Evolutionary conservation across 2,329 filamentous ascomycete genomes (phyloP), one percentile per base, ranked within the genome.

Genomic region (Allantophomopsis lycopodina): DNA sequence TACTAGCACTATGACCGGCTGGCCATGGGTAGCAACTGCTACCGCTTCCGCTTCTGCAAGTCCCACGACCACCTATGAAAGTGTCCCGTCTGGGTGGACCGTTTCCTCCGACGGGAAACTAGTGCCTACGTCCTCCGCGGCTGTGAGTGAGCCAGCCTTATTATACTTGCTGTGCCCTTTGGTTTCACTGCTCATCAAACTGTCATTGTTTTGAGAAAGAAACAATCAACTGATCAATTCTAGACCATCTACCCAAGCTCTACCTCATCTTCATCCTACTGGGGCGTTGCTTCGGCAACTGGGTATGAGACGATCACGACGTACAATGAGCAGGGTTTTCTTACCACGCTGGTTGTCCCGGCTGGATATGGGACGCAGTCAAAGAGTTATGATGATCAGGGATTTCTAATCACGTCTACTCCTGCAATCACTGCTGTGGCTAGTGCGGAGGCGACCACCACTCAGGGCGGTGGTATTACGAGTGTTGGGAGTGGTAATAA

Each of bases 91-190:
- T 51, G 85, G 83, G 43, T 94, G 85, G 85, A 72, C 78, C 44
- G 83, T 91, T 61, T 84, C 79, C 38, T 68, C 77, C 45, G 73
- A 76, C 49, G 84, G 85, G 55, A 89, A 88, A 65, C 77, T 91
- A 52, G 69, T 86, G 54, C 83, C 83, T 55, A 72, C 76, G 48
- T 74, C 70, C 60, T 74, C 76, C 63, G 75, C 74, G 53, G 68
- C 70, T 65, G 72, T 76, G 65, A 74, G 73, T 78, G 73, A 71
- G 76, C 58, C 59, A 53, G 51, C 46, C 57, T 56, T 51, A 40
- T 32, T 46, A 40, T 42, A 40, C 40, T 8, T 39, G 41, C 23
- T 28, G 23, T 28, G 23, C 23, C 23, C 23, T 6, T 28, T 28
- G 23, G 5, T 28, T 28, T 10, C 23, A 28, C 23, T 28, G 23